Conservation (phyloP, 176 grass and related monocot species). For the Aegilops bicornis region DNA sequence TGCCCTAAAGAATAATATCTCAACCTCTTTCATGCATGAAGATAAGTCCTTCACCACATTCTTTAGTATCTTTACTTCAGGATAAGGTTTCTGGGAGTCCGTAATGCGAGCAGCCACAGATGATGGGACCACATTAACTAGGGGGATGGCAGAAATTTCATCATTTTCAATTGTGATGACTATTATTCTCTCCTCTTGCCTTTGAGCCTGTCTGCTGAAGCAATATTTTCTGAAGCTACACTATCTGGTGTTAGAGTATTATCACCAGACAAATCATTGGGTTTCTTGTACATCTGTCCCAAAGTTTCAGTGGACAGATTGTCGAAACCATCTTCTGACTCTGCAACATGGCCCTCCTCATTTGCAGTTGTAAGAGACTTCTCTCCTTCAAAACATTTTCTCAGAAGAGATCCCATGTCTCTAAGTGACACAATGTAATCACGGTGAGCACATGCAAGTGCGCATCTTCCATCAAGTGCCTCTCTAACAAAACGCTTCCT, state of each 20-base stretch:
- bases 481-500: slow-evolving; percentile 61
- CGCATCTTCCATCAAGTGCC: slow-evolving; percentile 61
- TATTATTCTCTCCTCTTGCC: neutral
- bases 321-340: slow-evolving; percentile 50
- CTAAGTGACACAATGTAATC: slow-evolving; percentile 54
- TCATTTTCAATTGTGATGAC: neutral
- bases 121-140: neutral
- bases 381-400: slow-evolving; percentile 49
- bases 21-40: slow-evolving; percentile 54
- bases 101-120: neutral
- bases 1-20: slow-evolving; percentile 62
- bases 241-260: neutral
- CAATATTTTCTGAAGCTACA: neutral
- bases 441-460: slow-evolving; percentile 46
- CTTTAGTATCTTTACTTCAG: no score
- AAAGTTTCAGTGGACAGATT: slow-evolving; percentile 35
- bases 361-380: slow-evolving; percentile 12
- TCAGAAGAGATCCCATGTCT: slow-evolving; percentile 49
- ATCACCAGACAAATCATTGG: slow-evolving; percentile 21
- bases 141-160: neutral
- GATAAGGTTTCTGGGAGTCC: slow-evolving; percentile 22
- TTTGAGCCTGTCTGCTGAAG: neutral
- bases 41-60: slow-evolving; percentile 31
- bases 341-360: slow-evolving; percentile 29
- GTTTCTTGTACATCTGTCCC: slow-evolving; percentile 38